Conservation (phyloP, 495 filamentous ascomycete species). For the Chaetomium fimeti region DNA sequence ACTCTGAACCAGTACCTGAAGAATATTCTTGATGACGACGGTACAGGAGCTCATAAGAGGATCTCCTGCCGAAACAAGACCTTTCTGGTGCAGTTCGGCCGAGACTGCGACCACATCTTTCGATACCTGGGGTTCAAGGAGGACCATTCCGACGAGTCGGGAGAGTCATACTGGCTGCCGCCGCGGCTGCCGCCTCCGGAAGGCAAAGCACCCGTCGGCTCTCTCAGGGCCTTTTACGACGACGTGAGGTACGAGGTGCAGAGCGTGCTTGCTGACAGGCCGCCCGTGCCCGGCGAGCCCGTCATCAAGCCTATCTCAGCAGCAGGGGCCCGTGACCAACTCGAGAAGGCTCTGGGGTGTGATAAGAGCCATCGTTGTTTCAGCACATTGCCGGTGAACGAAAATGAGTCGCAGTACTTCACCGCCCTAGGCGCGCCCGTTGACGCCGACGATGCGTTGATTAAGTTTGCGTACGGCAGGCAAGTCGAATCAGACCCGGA, state of each 20-base stretch:
- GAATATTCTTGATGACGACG: constrained; percentile 55
- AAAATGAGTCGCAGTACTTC: constrained; percentile 17
- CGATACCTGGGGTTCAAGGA: constrained; percentile 61
- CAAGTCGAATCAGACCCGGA: constrained; percentile 28
- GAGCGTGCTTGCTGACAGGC: constrained; percentile 28
- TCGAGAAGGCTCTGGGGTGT: constrained; percentile 28
- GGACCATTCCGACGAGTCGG: constrained; percentile 27
- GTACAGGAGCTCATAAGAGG: constrained; percentile 42
- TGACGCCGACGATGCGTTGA: constrained; percentile 25
- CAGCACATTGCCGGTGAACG: background rate
- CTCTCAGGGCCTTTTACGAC: constrained; percentile 35
- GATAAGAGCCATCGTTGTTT: constrained; percentile 11
- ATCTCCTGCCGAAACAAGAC: constrained; percentile 70
- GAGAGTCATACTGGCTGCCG: constrained; percentile 31
- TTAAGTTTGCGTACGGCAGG: constrained; percentile 33
- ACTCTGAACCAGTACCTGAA: constrained; percentile 61
- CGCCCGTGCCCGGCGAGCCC: constrained; percentile 12
- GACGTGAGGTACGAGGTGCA: constrained; percentile 40
- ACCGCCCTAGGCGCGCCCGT: constrained; percentile 25
- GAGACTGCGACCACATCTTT: constrained; percentile 61
- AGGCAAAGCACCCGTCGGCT: constrained; percentile 29
- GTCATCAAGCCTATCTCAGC: constrained; percentile 25
- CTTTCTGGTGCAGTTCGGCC: constrained; percentile 67
- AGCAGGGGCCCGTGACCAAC: constrained; percentile 4
- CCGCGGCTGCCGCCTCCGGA: constrained; percentile 25